These are phyloP conservation scores for Antrodiella citrinella DNA, from an alignment of 768 basidiomycete species.

Conservation along the genomic window DNA sequence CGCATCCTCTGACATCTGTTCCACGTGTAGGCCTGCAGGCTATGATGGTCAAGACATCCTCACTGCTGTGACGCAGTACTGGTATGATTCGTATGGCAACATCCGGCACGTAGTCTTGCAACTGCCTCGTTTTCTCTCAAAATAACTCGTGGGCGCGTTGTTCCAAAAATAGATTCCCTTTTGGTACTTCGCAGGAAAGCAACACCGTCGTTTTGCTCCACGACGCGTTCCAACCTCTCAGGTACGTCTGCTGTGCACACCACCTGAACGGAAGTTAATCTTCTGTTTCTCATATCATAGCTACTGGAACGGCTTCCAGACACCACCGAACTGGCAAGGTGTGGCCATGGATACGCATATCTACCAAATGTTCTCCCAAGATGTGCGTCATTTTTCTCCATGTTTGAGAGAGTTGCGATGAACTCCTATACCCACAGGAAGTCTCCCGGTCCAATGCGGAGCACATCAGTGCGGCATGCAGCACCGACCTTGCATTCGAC, in stretches of 20 bases:
- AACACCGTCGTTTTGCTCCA: conserved; percentile 63
- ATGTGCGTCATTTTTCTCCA: conserved; percentile 31
- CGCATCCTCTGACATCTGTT: neutral
- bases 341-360: conserved; percentile 78
- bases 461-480: conserved; percentile 59
- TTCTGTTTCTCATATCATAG: conserved; percentile 19
- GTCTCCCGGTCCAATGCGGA: conserved; percentile 38
- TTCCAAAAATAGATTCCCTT: conserved; percentile 31
- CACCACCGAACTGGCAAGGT: conserved; percentile 43
- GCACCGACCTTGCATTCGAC: conserved; percentile 39
- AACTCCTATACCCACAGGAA: no score
- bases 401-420: neutral
- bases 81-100: conserved; percentile 66
- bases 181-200: conserved; percentile 33
- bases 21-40: conserved; percentile 56
- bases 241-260: conserved; percentile 10
- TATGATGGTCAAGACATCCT: conserved; percentile 47
- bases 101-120: conserved; percentile 42
- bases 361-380: conserved; percentile 64
- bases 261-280: neutral
- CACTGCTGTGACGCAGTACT: conserved; percentile 48
- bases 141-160: conserved; percentile 24
- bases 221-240: conserved; percentile 71
- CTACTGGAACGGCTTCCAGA: conserved; percentile 61
- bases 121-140: neutral